These are phyloP conservation scores for Sugiyamaella sp. DNA, from an alignment of 1,139 yeast genomes.

Conservation along the genomic window DNA sequence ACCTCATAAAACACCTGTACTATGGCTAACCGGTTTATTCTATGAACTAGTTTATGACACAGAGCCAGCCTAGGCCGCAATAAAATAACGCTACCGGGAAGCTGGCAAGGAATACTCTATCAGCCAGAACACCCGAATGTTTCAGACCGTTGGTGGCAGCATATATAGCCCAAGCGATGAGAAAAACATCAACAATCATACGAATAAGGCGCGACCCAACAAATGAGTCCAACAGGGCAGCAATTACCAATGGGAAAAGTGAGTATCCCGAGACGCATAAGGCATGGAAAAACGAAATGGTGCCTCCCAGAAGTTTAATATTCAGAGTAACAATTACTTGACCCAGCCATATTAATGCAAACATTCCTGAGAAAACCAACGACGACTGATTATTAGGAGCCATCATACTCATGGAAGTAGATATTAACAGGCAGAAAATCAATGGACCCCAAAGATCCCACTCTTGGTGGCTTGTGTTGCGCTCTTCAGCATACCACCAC, in stretches of 20 bases:
- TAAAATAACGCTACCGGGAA: conserved; percentile 81
- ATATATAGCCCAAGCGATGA: conserved; percentile 73
- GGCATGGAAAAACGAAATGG: conserved; percentile 74
- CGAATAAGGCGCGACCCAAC: conserved; percentile 59
- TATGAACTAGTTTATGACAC: conserved; percentile 59
- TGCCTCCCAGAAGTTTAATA: conserved; percentile 75
- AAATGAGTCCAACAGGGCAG: conserved; percentile 62
- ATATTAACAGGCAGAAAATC: conserved; percentile 65
- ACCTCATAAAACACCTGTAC: not conserved
- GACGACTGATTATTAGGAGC: conserved; percentile 48
- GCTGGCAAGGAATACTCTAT: conserved; percentile 70
- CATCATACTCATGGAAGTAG: conserved; percentile 53
- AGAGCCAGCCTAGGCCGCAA: conserved; percentile 74
- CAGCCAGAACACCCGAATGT: conserved; percentile 69
- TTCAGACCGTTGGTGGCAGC: conserved; percentile 67
- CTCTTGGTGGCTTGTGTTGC: conserved; percentile 45
- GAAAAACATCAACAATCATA: conserved; percentile 53
- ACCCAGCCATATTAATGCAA: conserved; percentile 60
- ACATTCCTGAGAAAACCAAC: conserved; percentile 64
- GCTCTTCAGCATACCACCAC: conserved; percentile 48
- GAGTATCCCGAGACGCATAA: conserved; percentile 82
- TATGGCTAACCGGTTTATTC: not conserved
- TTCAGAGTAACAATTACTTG: conserved; percentile 60
- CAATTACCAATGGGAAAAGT: conserved; percentile 72
- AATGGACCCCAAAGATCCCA: conserved; percentile 95